Percentiles rank a stretch among this genome's conserved stretches.
Evolutionary conservation across 73 alveolate species (phyloP).

Genomic region (Diophrys sp.): DNA sequence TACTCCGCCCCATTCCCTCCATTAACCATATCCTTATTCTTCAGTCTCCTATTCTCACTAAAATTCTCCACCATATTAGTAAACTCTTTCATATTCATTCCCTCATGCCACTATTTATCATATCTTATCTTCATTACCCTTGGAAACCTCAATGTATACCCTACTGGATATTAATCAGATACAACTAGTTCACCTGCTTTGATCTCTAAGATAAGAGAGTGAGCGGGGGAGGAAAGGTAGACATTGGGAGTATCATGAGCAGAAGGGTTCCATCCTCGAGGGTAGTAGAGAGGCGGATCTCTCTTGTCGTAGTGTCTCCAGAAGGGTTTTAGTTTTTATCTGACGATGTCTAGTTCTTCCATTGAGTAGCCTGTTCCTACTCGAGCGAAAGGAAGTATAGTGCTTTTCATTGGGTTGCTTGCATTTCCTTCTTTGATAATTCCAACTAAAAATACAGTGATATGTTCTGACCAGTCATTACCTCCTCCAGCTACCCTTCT

Average conservation of each 20-base stretch:
- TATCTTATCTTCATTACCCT: constrained; percentile 87
- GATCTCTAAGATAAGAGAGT: constrained; percentile 87
- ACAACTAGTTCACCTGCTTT: constrained; percentile 96
- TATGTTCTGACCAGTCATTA: constrained; percentile 78
- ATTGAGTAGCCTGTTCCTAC: constrained; percentile 95
- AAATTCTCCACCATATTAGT: constrained; percentile 76
- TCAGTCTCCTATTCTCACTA: constrained; percentile 68
- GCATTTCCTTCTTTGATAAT: constrained; percentile 70
- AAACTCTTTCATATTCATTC: constrained; percentile 76
- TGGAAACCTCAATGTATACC: constrained; percentile 95
- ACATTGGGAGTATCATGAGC: constrained; percentile 95
- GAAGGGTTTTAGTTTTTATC: constrained; percentile 77
- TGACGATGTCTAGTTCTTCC: constrained; percentile 67
- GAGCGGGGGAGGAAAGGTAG: constrained; percentile 78
- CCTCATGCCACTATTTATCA: constrained; percentile 94
- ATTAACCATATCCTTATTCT: constrained; percentile 60
- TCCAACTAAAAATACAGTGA: constrained; percentile 91
- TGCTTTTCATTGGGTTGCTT: constrained; percentile 70
- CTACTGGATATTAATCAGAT: constrained; percentile 84
- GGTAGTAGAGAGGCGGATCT: constrained; percentile 75
- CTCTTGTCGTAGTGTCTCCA: constrained; percentile 86
- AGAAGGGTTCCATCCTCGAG: constrained; percentile 89
- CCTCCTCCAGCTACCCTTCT: constrained; percentile 74
- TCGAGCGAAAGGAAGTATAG: constrained; percentile 88
- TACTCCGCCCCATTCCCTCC: constrained; percentile 60